These are phyloP conservation scores for Leccinellum rugosiceps DNA, from an alignment of 768 basidiomycete genomes.

Conservation along the genomic window DNA sequence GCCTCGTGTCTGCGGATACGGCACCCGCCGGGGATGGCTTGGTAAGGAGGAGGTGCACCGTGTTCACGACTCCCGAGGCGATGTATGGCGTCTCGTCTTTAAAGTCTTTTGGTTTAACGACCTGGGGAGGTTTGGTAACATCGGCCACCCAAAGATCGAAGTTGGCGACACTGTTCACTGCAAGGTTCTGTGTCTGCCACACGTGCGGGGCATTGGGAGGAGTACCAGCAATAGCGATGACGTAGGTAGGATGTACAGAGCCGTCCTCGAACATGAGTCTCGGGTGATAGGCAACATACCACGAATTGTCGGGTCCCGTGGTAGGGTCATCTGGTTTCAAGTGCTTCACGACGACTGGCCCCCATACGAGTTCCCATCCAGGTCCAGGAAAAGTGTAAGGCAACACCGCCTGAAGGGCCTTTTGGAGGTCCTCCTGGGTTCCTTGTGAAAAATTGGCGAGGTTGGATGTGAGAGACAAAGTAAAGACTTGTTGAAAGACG, in stretches of 20 bases:
- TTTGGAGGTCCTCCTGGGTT: neutral
- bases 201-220: neutral
- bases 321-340: neutral
- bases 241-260: slow-evolving; percentile 3
- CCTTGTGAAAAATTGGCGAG: neutral
- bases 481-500: neutral
- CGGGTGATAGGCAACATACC: slow-evolving; percentile 11
- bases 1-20: neutral
- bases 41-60: slow-evolving; percentile 1
- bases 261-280: neutral
- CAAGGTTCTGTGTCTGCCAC: slow-evolving; percentile 5
- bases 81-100: neutral
- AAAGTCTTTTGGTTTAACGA: neutral
- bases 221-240: slow-evolving; percentile 12
- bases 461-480: neutral
- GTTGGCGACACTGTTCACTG: slow-evolving; percentile 1
- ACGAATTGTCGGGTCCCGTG: slow-evolving; percentile 11
- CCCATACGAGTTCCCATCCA: slow-evolving; percentile 11
- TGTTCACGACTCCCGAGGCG: neutral
- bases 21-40: neutral
- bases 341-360: slow-evolving; percentile 11
- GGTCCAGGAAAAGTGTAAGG: neutral
- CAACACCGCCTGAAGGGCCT: neutral
- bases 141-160: slow-evolving; percentile 4
- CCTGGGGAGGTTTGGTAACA: neutral